phyloP scores from a whole-genome alignment of 257 asterid genomes.

The Hygrophila difformis region DNA sequence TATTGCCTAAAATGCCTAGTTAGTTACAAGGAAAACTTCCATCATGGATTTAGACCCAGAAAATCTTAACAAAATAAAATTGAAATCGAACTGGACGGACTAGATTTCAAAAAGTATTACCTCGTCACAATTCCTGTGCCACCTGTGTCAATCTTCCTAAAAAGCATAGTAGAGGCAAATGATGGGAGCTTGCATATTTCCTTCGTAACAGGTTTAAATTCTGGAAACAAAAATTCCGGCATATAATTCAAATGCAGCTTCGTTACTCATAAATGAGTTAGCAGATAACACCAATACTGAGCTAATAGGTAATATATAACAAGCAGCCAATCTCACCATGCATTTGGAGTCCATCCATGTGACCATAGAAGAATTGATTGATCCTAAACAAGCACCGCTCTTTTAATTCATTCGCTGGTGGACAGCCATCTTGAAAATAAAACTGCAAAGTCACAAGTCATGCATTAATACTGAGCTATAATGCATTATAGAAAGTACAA shows the following conservation, averaged over 20 bases:
- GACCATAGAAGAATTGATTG: slow-evolving; percentile 96
- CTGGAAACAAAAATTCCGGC: slow-evolving; percentile 35
- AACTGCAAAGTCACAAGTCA: slow-evolving; percentile 48
- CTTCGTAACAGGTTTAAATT: slow-evolving; percentile 84
- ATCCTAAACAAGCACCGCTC: slow-evolving; percentile 88
- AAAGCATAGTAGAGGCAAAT: slow-evolving; percentile 79
- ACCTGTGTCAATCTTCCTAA: slow-evolving; percentile 72
- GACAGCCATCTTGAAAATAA: slow-evolving; percentile 86
- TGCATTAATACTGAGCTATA: background rate
- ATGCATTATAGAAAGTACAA: background rate
- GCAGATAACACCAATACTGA: slow-evolving; percentile 10
- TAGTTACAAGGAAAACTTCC: too few species aligned
- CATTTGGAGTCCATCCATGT: slow-evolving; percentile 78
- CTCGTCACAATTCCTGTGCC: slow-evolving; percentile 71
- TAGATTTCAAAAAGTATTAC: slow-evolving; percentile 28
- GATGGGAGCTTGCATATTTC: slow-evolving; percentile 99
- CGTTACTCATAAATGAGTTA: slow-evolving; percentile 8
- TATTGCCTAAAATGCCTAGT: too few species aligned
- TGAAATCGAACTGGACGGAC: background rate
- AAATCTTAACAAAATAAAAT: too few species aligned
- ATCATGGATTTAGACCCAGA: too few species aligned
- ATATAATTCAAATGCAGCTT: slow-evolving; percentile 5
- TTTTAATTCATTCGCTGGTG: slow-evolving; percentile 86
- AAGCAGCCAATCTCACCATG: slow-evolving; percentile 49
- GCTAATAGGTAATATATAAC: slow-evolving; percentile 8